A percentile compares a stretch with the other conserved stretches of the same genome.
phyloP scores from a whole-genome alignment of 2,329 filamentous ascomycete species.

The Pochonia chlamydosporia region DNA sequence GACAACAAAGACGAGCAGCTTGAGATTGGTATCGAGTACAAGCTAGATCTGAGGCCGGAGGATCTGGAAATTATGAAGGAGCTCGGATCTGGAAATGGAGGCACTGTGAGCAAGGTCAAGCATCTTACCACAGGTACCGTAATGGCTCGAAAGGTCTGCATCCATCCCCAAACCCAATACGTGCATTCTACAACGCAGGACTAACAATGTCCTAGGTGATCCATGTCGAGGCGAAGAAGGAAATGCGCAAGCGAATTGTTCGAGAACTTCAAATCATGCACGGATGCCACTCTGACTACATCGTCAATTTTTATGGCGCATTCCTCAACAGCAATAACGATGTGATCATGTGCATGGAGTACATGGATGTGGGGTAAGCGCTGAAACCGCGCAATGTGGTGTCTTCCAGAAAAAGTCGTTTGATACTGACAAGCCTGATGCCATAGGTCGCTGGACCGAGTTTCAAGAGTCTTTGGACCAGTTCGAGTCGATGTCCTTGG shows the following conservation, averaged over 20 bases:
- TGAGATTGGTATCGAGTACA: slow-evolving; percentile 97
- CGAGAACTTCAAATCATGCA: slow-evolving; percentile 98
- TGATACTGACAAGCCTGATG: neutral
- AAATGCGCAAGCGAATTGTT: slow-evolving; percentile 94
- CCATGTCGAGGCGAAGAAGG: slow-evolving; percentile 95
- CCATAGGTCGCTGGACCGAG: slow-evolving; percentile 77
- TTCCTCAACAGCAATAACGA: slow-evolving; percentile 96
- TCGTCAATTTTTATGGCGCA: slow-evolving; percentile 95
- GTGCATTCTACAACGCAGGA: neutral
- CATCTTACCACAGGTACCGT: slow-evolving; percentile 91
- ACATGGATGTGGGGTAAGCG: slow-evolving; percentile 94
- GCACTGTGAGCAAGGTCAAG: slow-evolving; percentile 96
- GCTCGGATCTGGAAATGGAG: slow-evolving; percentile 91
- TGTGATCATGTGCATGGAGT: slow-evolving; percentile 99
- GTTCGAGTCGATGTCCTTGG: slow-evolving; percentile 93
- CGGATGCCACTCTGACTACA: slow-evolving; percentile 92
- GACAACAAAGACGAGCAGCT: slow-evolving; percentile 56
- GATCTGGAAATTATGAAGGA: slow-evolving; percentile 92
- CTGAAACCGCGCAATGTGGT: slow-evolving; percentile 12
- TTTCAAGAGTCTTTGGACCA: slow-evolving; percentile 91
- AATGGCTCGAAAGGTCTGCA: slow-evolving; percentile 89
- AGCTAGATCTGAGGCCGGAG: slow-evolving; percentile 83
- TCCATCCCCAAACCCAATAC: neutral
- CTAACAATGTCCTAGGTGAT: slow-evolving; percentile 62
- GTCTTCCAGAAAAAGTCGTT: neutral